Conservation (phyloP, 73 alveolate species). For the Paramecium primaurelia region DNA sequence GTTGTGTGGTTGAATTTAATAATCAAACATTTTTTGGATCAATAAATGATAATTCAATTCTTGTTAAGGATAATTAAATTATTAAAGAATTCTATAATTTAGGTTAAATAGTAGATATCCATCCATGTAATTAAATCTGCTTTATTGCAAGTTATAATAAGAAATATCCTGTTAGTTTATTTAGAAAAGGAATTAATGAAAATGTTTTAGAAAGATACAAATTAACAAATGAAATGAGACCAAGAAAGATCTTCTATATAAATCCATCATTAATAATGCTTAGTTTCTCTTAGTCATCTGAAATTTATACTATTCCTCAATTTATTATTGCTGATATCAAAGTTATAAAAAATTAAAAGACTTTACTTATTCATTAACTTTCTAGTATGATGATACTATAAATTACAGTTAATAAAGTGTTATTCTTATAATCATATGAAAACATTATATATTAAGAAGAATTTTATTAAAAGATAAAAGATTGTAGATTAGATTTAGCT, state of each 20-base stretch:
- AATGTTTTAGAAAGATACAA: neutral
- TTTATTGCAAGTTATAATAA: neutral
- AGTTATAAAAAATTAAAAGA: neutral
- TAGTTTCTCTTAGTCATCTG: neutral
- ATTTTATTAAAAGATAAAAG: neutral
- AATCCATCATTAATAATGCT: neutral
- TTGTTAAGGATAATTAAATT: neutral
- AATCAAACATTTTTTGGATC: neutral
- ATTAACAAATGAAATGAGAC: neutral
- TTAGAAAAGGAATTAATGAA: constrained; percentile 8
- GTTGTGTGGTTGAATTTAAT: neutral
- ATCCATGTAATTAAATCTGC: neutral
- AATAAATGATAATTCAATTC: neutral
- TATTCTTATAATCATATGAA: neutral
- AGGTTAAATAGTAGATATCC: neutral
- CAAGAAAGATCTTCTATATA: neutral
- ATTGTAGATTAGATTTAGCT: neutral
- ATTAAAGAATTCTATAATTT: neutral
- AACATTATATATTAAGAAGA: neutral
- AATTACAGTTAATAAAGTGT: neutral
- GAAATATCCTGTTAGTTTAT: neutral
- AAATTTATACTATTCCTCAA: neutral
- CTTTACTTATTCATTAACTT: neutral
- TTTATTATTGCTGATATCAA: neutral
- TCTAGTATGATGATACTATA: neutral